A percentile compares a stretch with the other conserved stretches of the same genome.
These are phyloP conservation scores for Candida yuanshanica DNA, from an alignment of 805 yeast genomes.

Conservation along the genomic window DNA sequence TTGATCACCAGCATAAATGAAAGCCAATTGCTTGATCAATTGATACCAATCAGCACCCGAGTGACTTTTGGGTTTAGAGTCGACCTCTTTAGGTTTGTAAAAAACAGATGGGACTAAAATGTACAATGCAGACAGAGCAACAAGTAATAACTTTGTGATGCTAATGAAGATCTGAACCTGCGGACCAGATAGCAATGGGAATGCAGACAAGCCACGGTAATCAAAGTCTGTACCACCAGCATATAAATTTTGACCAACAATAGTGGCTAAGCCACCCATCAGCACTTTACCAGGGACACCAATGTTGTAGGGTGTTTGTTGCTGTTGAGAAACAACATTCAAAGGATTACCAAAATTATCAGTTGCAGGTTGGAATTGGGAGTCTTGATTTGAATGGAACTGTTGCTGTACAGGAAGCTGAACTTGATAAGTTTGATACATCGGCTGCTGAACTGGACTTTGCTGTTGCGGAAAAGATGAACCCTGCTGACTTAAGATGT, in stretches of 20 bases:
- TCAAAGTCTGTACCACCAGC: slow-evolving; percentile 28
- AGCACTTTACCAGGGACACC: slow-evolving; percentile 32
- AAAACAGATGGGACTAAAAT: slow-evolving; percentile 17
- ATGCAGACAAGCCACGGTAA: slow-evolving; percentile 38
- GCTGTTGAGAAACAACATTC: slow-evolving; percentile 19
- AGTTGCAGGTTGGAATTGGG: slow-evolving; percentile 21
- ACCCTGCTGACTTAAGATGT: slow-evolving; percentile 9
- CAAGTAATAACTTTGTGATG: slow-evolving; percentile 23
- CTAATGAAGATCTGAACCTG: slow-evolving; percentile 23
- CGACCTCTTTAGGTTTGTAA: not conserved
- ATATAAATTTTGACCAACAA: slow-evolving; percentile 32
- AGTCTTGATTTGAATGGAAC: not conserved
- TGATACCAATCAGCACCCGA: slow-evolving; percentile 19
- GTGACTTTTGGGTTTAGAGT: not conserved
- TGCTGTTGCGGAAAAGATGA: too few species aligned
- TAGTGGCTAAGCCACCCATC: slow-evolving; percentile 46
- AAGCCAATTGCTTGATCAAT: slow-evolving; percentile 20
- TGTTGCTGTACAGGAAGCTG: slow-evolving; percentile 9
- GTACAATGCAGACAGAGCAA: slow-evolving; percentile 19
- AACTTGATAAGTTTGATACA: slow-evolving; percentile 2
- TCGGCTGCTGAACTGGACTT: slow-evolving; percentile 6
- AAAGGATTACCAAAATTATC: slow-evolving; percentile 21
- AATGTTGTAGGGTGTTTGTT: slow-evolving; percentile 17
- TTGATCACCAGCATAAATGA: slow-evolving; percentile 17
- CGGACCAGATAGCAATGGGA: slow-evolving; percentile 32